These are phyloP conservation scores for Coemansia sp. DNA, from an alignment of 192 early-diverging fungal genomes.

Conservation along the genomic window DNA sequence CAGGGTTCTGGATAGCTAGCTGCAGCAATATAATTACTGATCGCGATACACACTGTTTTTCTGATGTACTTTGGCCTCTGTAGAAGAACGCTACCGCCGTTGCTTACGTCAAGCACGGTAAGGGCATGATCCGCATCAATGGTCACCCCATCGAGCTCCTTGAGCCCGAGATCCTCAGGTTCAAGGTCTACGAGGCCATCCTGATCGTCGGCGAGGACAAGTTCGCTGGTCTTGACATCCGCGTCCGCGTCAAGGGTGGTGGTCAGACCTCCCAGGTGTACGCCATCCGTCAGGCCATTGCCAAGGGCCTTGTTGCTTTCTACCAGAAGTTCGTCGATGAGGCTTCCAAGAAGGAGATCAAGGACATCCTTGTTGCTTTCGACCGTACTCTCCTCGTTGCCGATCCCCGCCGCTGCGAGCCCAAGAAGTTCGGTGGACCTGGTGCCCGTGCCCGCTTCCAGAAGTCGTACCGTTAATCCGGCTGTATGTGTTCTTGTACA, in stretches of 20 bases:
- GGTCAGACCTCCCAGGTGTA: conserved; percentile 97
- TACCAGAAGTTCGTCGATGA: conserved; percentile 99
- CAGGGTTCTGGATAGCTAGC: not conserved
- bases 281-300: conserved; percentile 97
- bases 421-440: conserved; percentile 99
- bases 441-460: conserved; percentile 97
- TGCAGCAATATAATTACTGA: not conserved
- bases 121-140: conserved; percentile 97
- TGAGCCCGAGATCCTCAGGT: conserved; percentile 94
- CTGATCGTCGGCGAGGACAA: conserved; percentile 93
- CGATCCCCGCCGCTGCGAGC: conserved; percentile 98
- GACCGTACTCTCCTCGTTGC: conserved; percentile 98
- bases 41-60: not conserved
- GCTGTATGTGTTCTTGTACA: conserved; percentile 5
- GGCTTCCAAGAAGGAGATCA: conserved; percentile 99
- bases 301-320: conserved; percentile 98
- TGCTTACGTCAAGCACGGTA: conserved; percentile 97
- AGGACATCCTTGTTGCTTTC: conserved; percentile 83
- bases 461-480: conserved; percentile 84
- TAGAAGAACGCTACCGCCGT: conserved; percentile 99
- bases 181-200: conserved; percentile 99
- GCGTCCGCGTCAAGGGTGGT: conserved; percentile 95
- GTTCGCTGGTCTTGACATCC: conserved; percentile 95
- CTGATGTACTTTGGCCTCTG: not conserved
- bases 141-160: conserved; percentile 93